These are phyloP conservation scores for Phytophthora litchii DNA, from an alignment of 352 stramenopile genomes.

Conservation along the genomic window DNA sequence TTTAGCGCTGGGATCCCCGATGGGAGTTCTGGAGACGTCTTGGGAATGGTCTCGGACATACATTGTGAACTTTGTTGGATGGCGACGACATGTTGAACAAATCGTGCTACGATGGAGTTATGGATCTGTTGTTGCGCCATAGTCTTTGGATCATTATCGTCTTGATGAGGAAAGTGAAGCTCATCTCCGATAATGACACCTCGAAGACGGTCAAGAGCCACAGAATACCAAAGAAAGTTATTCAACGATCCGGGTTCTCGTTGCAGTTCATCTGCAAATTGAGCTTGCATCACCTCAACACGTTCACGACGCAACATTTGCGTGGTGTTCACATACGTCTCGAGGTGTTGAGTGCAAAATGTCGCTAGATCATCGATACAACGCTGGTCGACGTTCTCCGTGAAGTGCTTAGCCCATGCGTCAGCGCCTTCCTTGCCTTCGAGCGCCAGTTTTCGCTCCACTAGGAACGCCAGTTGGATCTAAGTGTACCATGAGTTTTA, in stretches of 20 bases:
- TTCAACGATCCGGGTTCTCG: neutral
- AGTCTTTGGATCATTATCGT: neutral
- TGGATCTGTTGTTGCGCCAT: conserved; percentile 1
- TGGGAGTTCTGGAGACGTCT: conserved; percentile 28
- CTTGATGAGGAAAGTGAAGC: neutral
- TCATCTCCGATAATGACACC: conserved; percentile 36
- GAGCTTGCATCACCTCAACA: conserved; percentile 8
- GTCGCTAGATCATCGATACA: conserved; percentile 7
- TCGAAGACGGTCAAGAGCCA: conserved; percentile 52
- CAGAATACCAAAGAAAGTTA: conserved; percentile 39
- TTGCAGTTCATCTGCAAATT: conserved; percentile 6
- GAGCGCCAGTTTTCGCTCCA: conserved; percentile 34
- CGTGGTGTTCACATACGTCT: conserved; percentile 12
- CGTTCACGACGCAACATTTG: conserved; percentile 6
- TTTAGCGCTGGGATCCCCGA: conserved; percentile 48
- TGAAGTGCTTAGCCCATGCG: conserved; percentile 15
- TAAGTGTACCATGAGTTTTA: conserved; percentile 9
- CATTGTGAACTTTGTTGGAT: conserved; percentile 35
- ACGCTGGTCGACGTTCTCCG: conserved; percentile 7
- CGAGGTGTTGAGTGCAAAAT: conserved; percentile 23
- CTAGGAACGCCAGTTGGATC: conserved; percentile 46
- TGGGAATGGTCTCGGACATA: neutral
- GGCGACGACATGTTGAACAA: conserved; percentile 33
- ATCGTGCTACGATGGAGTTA: conserved; percentile 31
- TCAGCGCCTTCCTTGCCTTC: conserved; percentile 9